Percentiles rank a stretch among this genome's conserved stretches.
phyloP scores from a whole-genome alignment of 106 monocot genomes.

The Cymbidium sinense region DNA sequence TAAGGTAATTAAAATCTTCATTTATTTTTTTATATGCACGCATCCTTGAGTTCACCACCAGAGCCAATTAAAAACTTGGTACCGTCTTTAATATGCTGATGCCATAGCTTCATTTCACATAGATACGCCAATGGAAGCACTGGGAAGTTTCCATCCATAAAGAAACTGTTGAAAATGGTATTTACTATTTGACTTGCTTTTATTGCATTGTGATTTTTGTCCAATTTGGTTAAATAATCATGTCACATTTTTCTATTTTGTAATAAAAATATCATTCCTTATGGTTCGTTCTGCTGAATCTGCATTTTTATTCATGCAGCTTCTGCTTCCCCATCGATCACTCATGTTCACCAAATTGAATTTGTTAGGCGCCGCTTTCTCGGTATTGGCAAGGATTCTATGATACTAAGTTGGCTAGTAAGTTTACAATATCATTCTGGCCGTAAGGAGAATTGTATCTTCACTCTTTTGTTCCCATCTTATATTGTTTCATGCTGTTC shows the following conservation, averaged over 20 bases:
- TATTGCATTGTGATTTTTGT: not conserved
- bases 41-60: too few species aligned
- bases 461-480: not conserved
- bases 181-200: not conserved
- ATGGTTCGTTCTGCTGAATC: not conserved
- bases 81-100: not conserved
- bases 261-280: not conserved
- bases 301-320: slow-evolving; percentile 16
- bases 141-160: slow-evolving; percentile 62
- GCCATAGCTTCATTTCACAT: not conserved
- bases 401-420: slow-evolving; percentile 48
- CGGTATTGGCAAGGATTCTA: slow-evolving; percentile 32
- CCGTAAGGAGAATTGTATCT: not conserved
- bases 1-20: slow-evolving; percentile 31
- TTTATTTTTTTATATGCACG: too few species aligned
- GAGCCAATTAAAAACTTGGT: not conserved
- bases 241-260: not conserved
- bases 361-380: slow-evolving; percentile 43
- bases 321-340: slow-evolving; percentile 22
- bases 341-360: slow-evolving; percentile 22
- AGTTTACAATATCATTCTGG: slow-evolving; percentile 3
- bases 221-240: not conserved
- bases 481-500: not conserved
- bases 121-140: slow-evolving; percentile 61
- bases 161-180: slow-evolving; percentile 21